Conservation (phyloP, 1,284 basidiomycete genomes). For the Sphaerobolus stellatus region DNA sequence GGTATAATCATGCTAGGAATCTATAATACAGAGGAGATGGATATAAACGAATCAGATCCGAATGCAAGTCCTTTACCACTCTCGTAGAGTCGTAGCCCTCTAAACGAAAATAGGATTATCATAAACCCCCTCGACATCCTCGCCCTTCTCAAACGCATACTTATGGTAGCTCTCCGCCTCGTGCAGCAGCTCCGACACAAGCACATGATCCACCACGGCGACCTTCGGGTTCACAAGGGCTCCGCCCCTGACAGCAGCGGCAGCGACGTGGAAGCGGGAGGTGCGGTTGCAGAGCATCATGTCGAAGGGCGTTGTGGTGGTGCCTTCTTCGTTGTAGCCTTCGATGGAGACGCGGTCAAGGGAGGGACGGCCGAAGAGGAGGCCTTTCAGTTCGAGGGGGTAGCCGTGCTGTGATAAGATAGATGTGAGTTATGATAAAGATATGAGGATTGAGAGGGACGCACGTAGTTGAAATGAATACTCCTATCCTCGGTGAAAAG, state of each 20-base stretch:
- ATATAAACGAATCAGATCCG: no score
- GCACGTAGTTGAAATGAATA: slow-evolving; percentile 74
- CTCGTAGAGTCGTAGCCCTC: no score
- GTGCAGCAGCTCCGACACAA: slow-evolving; percentile 54
- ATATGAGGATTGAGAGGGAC: background rate
- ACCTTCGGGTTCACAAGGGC: slow-evolving; percentile 51
- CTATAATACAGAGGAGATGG: no score
- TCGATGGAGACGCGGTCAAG: slow-evolving; percentile 52
- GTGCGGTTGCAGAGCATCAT: slow-evolving; percentile 72
- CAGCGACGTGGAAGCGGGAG: slow-evolving; percentile 63
- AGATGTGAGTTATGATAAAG: background rate
- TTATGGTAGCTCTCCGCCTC: slow-evolving; percentile 52
- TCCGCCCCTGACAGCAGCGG: slow-evolving; percentile 54
- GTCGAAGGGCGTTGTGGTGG: slow-evolving; percentile 67
- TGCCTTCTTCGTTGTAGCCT: slow-evolving; percentile 68
- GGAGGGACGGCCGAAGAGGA: slow-evolving; percentile 57
- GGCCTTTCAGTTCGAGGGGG: slow-evolving; percentile 61
- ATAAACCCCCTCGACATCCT: background rate
- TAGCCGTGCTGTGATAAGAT: slow-evolving; percentile 60
- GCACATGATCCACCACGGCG: slow-evolving; percentile 51
- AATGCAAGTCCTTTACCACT: no score
- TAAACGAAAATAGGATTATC: slow-evolving; percentile 1
- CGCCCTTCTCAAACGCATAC: slow-evolving; percentile 53
- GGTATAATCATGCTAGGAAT: no score
- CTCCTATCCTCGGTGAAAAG: slow-evolving; percentile 73